Evolutionary conservation across 1,284 basidiomycete species (phyloP), one percentile per base, ranked within the genome.

Genomic region (Microbotryum intermedium): DNA sequence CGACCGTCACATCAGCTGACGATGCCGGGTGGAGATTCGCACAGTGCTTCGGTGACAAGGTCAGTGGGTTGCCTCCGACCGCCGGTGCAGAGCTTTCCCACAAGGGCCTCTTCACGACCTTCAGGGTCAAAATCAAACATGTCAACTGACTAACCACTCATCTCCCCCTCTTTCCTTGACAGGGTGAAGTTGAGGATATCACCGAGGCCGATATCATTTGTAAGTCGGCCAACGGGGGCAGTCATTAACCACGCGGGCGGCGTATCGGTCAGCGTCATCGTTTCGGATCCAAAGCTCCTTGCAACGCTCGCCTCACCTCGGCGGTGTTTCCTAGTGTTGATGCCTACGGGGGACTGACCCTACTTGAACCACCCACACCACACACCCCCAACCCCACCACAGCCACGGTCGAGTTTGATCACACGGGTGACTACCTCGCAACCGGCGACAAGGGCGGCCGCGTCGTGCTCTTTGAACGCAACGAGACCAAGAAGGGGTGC

Each of bases 21-120:
- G 83, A 87, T 72, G 87, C 86, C 73, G 81, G 84, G 69, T 98
- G 95, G 95, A 86, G 93, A 72, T 99, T 99, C 77, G 95, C 95
- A 57, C 95, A 99, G 76, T 98, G 95, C 79, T 99, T 99, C 76
- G 95, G 95, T 72, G 92, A 97, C 81, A 94, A 95, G 82, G 92
- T 90, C 30, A 58, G 55, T 57, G 43, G 29, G 44, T 46, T 16
- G 26, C 46, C 25, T 26, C 43, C 10, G 7, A n/a, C 20, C 70
- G 89, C 44, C 53, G 34, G 45, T 30, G 26, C 20, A 13, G 25
- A 6, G 39, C 28, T 26, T 10, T 28, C 26, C 29, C 26, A 23
- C n/a, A n/a, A n/a, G n/a, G n/a, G n/a, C n/a, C n/a, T n/a, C n/a
- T n/a, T n/a, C n/a, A n/a, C n/a, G n/a, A n/a, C n/a, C n/a, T n/a